Evolutionary conservation across 768 basidiomycete species (phyloP), one percentile per base, ranked within the genome.

Genomic region (Amanita jacksonii): DNA sequence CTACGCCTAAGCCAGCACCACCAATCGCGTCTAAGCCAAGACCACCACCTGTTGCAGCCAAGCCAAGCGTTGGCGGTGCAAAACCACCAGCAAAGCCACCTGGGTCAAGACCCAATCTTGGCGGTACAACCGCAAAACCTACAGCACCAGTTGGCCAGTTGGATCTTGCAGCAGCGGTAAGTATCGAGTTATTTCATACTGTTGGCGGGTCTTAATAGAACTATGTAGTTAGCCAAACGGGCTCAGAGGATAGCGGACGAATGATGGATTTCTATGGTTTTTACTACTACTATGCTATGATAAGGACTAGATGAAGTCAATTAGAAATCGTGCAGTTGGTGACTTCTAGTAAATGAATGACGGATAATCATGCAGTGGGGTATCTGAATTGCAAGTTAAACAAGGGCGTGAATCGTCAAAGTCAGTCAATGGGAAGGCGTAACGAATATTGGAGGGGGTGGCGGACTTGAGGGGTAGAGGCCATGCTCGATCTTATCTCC

Each of bases 121-220:
- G n/a, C n/a, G n/a, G n/a, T 67, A 35, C 66, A 57, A 13, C 65
- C 55, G 12, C 60, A 15, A 70, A 67, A 50, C 67, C 67, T 30
- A 63, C 64, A 37, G 61, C 62, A 30, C 72, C 70, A 4, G 61
- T 66, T 3, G 72, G 72, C 25, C 87, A 90, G 54, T 50, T 87
- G 63, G 90, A 90, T 63, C 64, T 92, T 49, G 86, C 90, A 46
- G 87, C 89, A 50, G 82, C 76, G 38, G 85, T 92, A 52, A 69
- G 84, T 39, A 47, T 44, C 12, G 24, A 43, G 5, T 41, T 33
- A n/a, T n/a, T n/a, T n/a, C n/a, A n/a, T n/a, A n/a, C n/a, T n/a
- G n/a, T n/a, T n/a, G n/a, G n/a, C n/a, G n/a, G n/a, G n/a, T n/a
- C n/a, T n/a, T n/a, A n/a, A n/a, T n/a, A 31, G n/a, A 23, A 51